A percentile compares a stretch with the other conserved stretches of the same genome.
phyloP scores from a whole-genome alignment of 768 basidiomycete genomes.

The Russula abietina region DNA sequence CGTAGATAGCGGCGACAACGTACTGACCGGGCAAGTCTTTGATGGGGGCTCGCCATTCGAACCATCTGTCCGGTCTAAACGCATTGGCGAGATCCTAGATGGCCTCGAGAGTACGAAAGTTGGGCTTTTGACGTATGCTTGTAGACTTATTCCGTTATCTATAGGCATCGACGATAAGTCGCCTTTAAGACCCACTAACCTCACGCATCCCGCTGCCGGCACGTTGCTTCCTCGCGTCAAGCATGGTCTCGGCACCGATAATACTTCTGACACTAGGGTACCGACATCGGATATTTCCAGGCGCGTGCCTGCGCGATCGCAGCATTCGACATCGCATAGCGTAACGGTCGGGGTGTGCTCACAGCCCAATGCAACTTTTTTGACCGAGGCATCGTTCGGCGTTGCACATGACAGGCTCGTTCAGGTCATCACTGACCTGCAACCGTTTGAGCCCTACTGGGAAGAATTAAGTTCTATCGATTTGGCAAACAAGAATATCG shows the following conservation, averaged over 20 bases:
- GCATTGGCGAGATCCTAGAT: slow-evolving; percentile 76
- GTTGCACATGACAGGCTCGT: slow-evolving; percentile 90
- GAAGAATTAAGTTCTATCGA: slow-evolving; percentile 72
- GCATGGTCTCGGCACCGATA: slow-evolving; percentile 19
- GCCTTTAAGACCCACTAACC: slow-evolving; percentile 49
- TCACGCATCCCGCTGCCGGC: slow-evolving; percentile 38
- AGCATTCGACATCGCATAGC: slow-evolving; percentile 30
- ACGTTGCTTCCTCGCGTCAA: slow-evolving; percentile 40
- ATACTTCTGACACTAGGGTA: slow-evolving; percentile 27
- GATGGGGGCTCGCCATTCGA: slow-evolving; percentile 31
- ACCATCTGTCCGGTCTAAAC: slow-evolving; percentile 66
- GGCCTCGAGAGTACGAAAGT: slow-evolving; percentile 54
- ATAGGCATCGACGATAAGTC: slow-evolving; percentile 40
- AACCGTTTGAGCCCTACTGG: slow-evolving; percentile 95
- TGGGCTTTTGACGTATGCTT: slow-evolving; percentile 7
- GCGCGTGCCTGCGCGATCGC: slow-evolving; percentile 24
- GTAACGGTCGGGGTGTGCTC: slow-evolving; percentile 7
- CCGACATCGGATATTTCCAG: slow-evolving; percentile 3
- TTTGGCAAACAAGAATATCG: slow-evolving; percentile 62
- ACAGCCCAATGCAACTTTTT: slow-evolving; percentile 53
- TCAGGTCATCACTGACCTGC: slow-evolving; percentile 87
- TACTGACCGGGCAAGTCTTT: slow-evolving; percentile 23
- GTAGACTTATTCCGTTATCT: neutral
- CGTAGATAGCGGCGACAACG: slow-evolving; percentile 34
- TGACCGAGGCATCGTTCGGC: slow-evolving; percentile 96